A percentile compares a stretch with the other conserved stretches of the same genome.
These are phyloP conservation scores for Porcisia hertigi DNA, from an alignment of 208 protist genomes.

Conservation along the genomic window DNA sequence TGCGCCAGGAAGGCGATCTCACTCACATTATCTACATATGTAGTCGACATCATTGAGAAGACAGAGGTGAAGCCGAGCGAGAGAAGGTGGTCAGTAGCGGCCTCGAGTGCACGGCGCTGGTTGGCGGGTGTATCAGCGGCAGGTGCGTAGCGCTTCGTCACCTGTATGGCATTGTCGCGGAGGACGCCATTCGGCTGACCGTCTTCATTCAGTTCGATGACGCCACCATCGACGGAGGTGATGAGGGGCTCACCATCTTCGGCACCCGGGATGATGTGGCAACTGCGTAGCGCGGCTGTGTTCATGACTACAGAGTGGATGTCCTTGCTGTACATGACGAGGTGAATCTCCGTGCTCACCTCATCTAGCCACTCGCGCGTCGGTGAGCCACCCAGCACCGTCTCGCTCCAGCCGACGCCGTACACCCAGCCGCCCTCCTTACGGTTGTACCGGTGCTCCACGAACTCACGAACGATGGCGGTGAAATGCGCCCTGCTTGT, in stretches of 20 bases:
- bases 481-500: constrained; percentile 36
- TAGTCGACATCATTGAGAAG: constrained; percentile 52
- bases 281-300: constrained; percentile 40
- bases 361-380: constrained; percentile 60
- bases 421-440: constrained; percentile 41
- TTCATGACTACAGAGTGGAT: constrained; percentile 63
- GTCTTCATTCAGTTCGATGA: constrained; percentile 37
- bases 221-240: constrained; percentile 35
- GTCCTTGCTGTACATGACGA: constrained; percentile 60
- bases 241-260: constrained; percentile 33
- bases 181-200: constrained; percentile 60
- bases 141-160: constrained; percentile 31
- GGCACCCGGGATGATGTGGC: constrained; percentile 48
- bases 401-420: constrained; percentile 52
- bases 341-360: constrained; percentile 37
- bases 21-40: constrained; percentile 39
- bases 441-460: constrained; percentile 20
- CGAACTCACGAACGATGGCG: constrained; percentile 33
- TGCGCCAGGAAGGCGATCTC: constrained; percentile 40
- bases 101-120: constrained; percentile 21
- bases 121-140: constrained; percentile 17
- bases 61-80: constrained; percentile 53
- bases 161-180: constrained; percentile 55
- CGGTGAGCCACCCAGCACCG: constrained; percentile 55
- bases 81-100: constrained; percentile 36